Percentiles rank a stretch among this genome's conserved stretches.
These are phyloP conservation scores for Letharia lupina DNA, from an alignment of 495 filamentous ascomycete genomes.

Conservation along the genomic window DNA sequence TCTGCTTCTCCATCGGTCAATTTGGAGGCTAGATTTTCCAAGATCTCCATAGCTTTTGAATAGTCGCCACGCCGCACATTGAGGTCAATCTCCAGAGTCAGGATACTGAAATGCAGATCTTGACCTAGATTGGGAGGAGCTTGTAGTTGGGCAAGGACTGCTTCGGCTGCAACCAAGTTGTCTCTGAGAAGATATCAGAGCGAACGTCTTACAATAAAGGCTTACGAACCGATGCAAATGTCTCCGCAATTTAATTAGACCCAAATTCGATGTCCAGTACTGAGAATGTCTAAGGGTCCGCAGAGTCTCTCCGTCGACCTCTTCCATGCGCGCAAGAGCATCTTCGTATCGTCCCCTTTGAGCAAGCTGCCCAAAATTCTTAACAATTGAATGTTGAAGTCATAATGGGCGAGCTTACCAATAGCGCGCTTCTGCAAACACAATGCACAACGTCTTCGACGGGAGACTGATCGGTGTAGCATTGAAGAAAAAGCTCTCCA, in stretches of 20 bases:
- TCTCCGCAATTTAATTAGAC: slow-evolving; percentile 60
- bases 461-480: slow-evolving; percentile 54
- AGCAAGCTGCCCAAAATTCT: slow-evolving; percentile 37
- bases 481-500: slow-evolving; percentile 69
- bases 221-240: slow-evolving; percentile 53
- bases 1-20: slow-evolving; percentile 66
- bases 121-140: slow-evolving; percentile 48
- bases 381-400: slow-evolving; percentile 15
- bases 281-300: slow-evolving; percentile 71
- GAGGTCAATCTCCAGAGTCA: slow-evolving; percentile 62
- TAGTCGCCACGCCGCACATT: slow-evolving; percentile 56
- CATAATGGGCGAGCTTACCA: slow-evolving; percentile 33
- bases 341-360: slow-evolving; percentile 65
- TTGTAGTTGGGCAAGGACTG: slow-evolving; percentile 54
- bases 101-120: slow-evolving; percentile 63
- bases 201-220: background rate
- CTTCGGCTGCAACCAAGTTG: slow-evolving; percentile 58
- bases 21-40: slow-evolving; percentile 57
- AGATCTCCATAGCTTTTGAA: slow-evolving; percentile 51
- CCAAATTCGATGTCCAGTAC: slow-evolving; percentile 66
- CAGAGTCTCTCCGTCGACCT: slow-evolving; percentile 56
- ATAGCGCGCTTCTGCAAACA: slow-evolving; percentile 48
- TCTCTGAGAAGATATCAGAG: slow-evolving; percentile 34
- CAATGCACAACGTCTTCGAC: slow-evolving; percentile 72
- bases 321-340: slow-evolving; percentile 57